These are phyloP conservation scores for Globisporangium parvum DNA, from an alignment of 352 stramenopile genomes.

Conservation along the genomic window DNA sequence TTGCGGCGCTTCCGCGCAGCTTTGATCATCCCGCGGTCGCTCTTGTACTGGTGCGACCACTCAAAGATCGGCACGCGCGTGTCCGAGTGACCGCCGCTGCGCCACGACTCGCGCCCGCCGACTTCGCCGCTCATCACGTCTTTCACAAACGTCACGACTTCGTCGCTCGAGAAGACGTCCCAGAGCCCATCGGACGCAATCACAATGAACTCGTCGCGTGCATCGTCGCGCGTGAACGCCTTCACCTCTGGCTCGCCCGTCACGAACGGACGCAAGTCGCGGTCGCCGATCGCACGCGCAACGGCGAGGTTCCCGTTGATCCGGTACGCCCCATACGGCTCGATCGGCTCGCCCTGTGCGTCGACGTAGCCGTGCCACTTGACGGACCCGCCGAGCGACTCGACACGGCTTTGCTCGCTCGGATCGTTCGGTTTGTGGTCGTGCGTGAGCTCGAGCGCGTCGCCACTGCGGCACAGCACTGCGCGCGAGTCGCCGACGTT, in stretches of 20 bases:
- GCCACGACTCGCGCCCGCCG: conserved; percentile 73
- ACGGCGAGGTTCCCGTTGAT: conserved; percentile 92
- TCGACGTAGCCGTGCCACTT: conserved; percentile 89
- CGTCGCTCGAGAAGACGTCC: conserved; percentile 91
- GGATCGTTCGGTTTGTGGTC: conserved; percentile 90
- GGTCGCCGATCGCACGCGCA: conserved; percentile 87
- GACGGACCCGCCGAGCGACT: conserved; percentile 78
- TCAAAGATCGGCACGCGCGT: conserved; percentile 84
- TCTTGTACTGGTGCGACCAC: conserved; percentile 89
- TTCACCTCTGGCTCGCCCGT: conserved; percentile 77
- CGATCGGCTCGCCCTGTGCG: conserved; percentile 73
- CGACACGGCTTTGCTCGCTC: conserved; percentile 62
- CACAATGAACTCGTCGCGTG: conserved; percentile 90
- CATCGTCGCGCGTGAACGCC: conserved; percentile 65
- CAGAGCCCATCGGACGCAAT: conserved; percentile 91
- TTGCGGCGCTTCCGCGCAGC: conserved; percentile 81
- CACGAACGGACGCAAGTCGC: conserved; percentile 82
- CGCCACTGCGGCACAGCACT: conserved; percentile 84
- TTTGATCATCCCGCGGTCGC: conserved; percentile 88
- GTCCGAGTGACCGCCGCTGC: conserved; percentile 71
- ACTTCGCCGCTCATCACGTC: conserved; percentile 83
- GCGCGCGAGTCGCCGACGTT: conserved; percentile 96
- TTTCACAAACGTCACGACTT: conserved; percentile 90
- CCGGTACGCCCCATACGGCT: conserved; percentile 87
- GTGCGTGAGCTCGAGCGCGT: conserved; percentile 67